A percentile compares a stretch with the other conserved stretches of the same genome.
Conservation (phyloP, 257 asterid species). For the Orobanche coerulescens region DNA sequence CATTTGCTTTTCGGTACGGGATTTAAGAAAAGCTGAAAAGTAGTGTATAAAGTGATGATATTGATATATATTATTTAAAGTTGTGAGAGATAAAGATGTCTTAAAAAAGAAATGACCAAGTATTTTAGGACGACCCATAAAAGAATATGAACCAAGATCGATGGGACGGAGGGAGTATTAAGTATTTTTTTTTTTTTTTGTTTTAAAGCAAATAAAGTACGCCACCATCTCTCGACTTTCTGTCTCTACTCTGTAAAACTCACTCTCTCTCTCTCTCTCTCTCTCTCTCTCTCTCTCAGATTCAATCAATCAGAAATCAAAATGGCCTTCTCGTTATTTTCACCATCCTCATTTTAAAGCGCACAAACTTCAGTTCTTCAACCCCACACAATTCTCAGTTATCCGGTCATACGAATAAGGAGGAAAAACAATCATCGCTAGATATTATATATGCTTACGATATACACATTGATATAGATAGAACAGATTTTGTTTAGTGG, state of each 20-base stretch:
- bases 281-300: slow-evolving; percentile 27
- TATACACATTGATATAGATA: neutral
- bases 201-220: neutral
- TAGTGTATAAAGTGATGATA: no score
- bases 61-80: no score
- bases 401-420: neutral
- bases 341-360: slow-evolving; percentile 26
- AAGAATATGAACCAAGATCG: no score
- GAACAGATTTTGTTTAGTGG: neutral
- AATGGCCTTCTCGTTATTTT: slow-evolving; percentile 26
- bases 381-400: neutral
- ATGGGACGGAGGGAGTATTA: no score
- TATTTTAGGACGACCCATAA: no score
- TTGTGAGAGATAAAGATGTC: no score
- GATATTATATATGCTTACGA: slow-evolving; percentile 3
- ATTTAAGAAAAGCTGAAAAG: no score
- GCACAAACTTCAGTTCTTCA: slow-evolving; percentile 11
- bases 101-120: no score
- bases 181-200: neutral
- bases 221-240: slow-evolving; percentile 19
- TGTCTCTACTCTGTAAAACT: slow-evolving; percentile 14
- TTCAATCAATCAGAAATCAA: slow-evolving; percentile 28
- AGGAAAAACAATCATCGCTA: neutral
- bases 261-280: slow-evolving; percentile 18
- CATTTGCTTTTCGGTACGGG: no score